These are phyloP conservation scores for Raffaelea deltoideospora DNA, from an alignment of 2,329 filamentous ascomycete genomes.

Conservation along the genomic window DNA sequence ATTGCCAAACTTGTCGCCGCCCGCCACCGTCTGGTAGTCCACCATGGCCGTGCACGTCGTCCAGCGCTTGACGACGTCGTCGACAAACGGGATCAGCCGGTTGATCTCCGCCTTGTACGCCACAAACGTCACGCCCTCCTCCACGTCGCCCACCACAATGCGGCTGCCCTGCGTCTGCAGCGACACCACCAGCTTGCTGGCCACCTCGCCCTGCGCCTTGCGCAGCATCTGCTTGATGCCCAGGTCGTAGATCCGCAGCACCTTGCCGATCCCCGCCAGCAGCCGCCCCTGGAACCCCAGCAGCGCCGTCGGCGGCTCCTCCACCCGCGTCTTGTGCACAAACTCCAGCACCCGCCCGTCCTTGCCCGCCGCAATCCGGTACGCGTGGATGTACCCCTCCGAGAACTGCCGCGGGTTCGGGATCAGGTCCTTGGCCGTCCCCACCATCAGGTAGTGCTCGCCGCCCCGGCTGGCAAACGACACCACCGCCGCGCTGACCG, in stretches of 20 bases:
- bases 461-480: slow-evolving; percentile 79
- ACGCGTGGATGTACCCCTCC: slow-evolving; percentile 81
- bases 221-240: slow-evolving; percentile 85
- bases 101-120: slow-evolving; percentile 91
- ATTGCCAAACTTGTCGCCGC: slow-evolving; percentile 96
- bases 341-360: slow-evolving; percentile 83
- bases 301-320: slow-evolving; percentile 78
- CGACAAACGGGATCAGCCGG: slow-evolving; percentile 80
- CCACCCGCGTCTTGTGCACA: slow-evolving; percentile 89
- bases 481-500: slow-evolving; percentile 71
- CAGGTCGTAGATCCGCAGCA: slow-evolving; percentile 78
- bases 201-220: slow-evolving; percentile 72
- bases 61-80: slow-evolving; percentile 82
- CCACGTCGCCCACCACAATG: slow-evolving; percentile 82
- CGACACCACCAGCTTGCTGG: slow-evolving; percentile 70
- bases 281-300: slow-evolving; percentile 86
- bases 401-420: slow-evolving; percentile 61
- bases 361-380: slow-evolving; percentile 58
- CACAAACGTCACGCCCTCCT: slow-evolving; percentile 80
- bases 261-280: slow-evolving; percentile 69
- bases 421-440: slow-evolving; percentile 81
- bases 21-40: slow-evolving; percentile 90
- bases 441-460: slow-evolving; percentile 83
- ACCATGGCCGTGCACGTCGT: slow-evolving; percentile 86
- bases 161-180: slow-evolving; percentile 82